Evolutionary conservation across 2,329 filamentous ascomycete species (phyloP), one percentile per base, ranked within the genome.

Genomic region (Bimuria novae-zelandiae): DNA sequence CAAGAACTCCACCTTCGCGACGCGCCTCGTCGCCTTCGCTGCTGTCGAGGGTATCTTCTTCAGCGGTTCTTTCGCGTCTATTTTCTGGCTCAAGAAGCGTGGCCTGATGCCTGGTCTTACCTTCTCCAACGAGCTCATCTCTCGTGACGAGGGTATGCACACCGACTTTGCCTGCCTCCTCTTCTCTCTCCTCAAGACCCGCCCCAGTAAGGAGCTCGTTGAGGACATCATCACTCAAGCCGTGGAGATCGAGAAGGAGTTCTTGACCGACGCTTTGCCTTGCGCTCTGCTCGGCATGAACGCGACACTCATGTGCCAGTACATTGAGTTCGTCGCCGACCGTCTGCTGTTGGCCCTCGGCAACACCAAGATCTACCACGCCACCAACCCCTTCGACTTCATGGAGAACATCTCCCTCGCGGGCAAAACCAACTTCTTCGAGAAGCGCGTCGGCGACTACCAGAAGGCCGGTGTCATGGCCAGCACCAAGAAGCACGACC

Each of bases 41-140:
- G 94, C 94, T 39, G 92, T 99, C 49, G 94, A 99, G 81, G 94
- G 94, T 74, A 99, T 99, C 81, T 99, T 99, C 88, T 99, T 99
- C 87, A 94, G 89, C 67, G 94, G 94, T 60, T 96, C 94, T 21
- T 99, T 99, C 70, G 94, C 94, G 3, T 95, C 94, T 64, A 97
- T 99, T 80, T 99, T 99, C 85, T 99, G 94, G 94, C 84, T 99
- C 72, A 99, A 97, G 90, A 99, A 99, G 88, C 94, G 95, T 76
- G 94, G 94, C 66, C 87, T 99, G 64, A 99, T 99, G 94, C 89
- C 94, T 42, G 94, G 94, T 67, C 84, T 99, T 59, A 97, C 94
- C 65, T 99, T 99, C 83, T 97, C 94, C 75, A 99, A 99, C 82
- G 94, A 99, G 83, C 89, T 99, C 71, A 99, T 99, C 81, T 99